Base-by-base conservation (phyloP, 768 basidiomycete species). In the Trametes cubensis region DNA sequence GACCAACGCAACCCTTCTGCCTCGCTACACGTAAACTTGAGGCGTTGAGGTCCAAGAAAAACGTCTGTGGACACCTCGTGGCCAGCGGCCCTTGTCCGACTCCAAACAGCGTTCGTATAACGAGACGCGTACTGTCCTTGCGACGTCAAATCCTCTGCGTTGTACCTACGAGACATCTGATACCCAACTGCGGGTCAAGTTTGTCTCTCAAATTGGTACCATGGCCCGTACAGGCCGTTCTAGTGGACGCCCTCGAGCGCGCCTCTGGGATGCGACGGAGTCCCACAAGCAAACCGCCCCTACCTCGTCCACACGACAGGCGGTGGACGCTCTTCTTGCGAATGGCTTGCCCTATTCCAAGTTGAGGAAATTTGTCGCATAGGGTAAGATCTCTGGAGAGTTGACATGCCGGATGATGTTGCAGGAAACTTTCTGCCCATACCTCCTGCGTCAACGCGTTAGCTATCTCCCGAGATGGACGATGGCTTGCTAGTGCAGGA, bases 401-500 rank as follows among this genome's bases (percentile, higher is more conserved):
- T 26, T 15, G 15, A 14, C 8, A 10, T 21, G 21, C 48, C 18
- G 10, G 21, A 7, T 28, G 10, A 23, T 44, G 8, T 15, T 47
- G 25, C 54, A 78, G 77, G 61, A 73, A 72, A 55, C 67, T 79
- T 1, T 55, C 57, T 3, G 73, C 58, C 8, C 77, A 79, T 58
- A 70, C 66, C 6, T 77, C 76, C 0, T 78, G 77, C 52, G 73
- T 79, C 21, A 79, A 79, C 45, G 68, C 76, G 6, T 58, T 78
- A 1, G 66, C 73, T 0, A 74, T 76, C 64, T 78, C 77, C n/a
- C 50, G 69, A 7, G 70, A 72, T 34, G 76, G 75, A 21, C 61
- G 74, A 45, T 79, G 75, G 75, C 70, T 79, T 18, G 77, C 76
- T 1, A 77, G 74, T 65, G 77, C 70, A 4, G 77, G 77, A 14